Conservation (phyloP, 106 monocot genomes). For the Dendrobium catenatum region DNA sequence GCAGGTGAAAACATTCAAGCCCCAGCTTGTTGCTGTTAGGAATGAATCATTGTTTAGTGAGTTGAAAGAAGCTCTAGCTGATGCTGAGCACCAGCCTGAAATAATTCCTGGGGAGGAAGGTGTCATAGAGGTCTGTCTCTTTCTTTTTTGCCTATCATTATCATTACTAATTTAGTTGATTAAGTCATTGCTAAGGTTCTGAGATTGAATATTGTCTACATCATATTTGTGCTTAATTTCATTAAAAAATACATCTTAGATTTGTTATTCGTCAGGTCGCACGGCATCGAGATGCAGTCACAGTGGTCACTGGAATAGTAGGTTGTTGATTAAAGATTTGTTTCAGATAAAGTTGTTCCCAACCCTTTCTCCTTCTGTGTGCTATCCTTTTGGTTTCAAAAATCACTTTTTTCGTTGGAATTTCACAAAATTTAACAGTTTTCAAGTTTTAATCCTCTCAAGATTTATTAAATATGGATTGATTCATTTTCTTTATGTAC, state of each 20-base stretch:
- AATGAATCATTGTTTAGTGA: constrained; percentile 69
- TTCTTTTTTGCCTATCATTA: neutral
- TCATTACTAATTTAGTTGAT: neutral
- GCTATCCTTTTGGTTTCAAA: too few relatives aligned
- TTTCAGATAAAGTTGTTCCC: too few relatives aligned
- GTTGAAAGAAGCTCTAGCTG: constrained; percentile 85
- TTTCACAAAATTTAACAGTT: too few relatives aligned
- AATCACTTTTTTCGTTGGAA: too few relatives aligned
- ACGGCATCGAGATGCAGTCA: constrained; percentile 85
- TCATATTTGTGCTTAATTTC: too few relatives aligned
- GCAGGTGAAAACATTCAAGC: constrained; percentile 84
- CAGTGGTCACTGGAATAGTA: constrained; percentile 97
- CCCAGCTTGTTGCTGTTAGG: constrained; percentile 79
- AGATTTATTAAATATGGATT: too few relatives aligned
- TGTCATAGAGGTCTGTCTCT: constrained; percentile 56
- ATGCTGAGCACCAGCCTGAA: constrained; percentile 73
- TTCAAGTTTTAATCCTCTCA: too few relatives aligned
- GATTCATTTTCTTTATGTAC: too few relatives aligned
- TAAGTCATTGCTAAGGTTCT: neutral
- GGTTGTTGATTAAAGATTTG: constrained; percentile 29
- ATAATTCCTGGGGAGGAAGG: constrained; percentile 95
- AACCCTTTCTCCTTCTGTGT: too few relatives aligned
- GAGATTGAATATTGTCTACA: too few relatives aligned
- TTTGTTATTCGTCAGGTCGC: constrained; percentile 63
- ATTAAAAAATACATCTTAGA: neutral